Base-by-base conservation (phyloP, 148 eudicot species). In the Simmondsia chinensis region DNA sequence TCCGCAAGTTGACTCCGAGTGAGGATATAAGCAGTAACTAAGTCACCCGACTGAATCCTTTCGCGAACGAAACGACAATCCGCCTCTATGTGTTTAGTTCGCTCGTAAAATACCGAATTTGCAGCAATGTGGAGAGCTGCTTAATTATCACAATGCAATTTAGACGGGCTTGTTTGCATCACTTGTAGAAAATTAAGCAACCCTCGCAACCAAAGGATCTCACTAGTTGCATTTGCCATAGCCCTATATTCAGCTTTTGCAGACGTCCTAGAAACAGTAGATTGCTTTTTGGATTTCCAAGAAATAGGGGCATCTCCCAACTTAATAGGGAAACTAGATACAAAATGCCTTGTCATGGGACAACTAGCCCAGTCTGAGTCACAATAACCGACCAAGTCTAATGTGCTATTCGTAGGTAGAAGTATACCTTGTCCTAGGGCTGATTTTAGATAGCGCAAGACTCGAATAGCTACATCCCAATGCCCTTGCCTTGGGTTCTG, bases 311-410 rank as follows among this genome's bases (percentile, higher is more conserved):
- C 14, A 2, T 3, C 4, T 7, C 41, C 41, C 3, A 37, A 20
- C 4, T 11, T 4, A 8, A 37, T 20, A 20, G 21, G 21, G 21
- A 19, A 39, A 3, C 43, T 5, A 3, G 0, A 7, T 2, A 20
- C 7, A 0, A 26, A 39, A 7, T 3, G 43, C 0, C 26, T 1
- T 19, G 26, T 19, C 2, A 39, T 11, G 9, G 43, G 43, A 19
- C 12, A 39, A 5, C 43, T 39, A n/a, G 2, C 43, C 43, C 43
- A 28, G 9, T 39, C 43, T 0, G 43, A 20, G 26, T 39, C 43
- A 19, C 43, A 28, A 28, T 5, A 28, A 5, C 6, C 31, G 9
- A 5, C 5, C 25, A 4, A 16, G n/a, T 2, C 10, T n/a, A 20
- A 39, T 4, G 2, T 9, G 9, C 31, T 28, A 28, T 28, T 9